Evolutionary conservation across 1,284 basidiomycete species (phyloP).

Genomic region (Hypsizygus ulmarius): DNA sequence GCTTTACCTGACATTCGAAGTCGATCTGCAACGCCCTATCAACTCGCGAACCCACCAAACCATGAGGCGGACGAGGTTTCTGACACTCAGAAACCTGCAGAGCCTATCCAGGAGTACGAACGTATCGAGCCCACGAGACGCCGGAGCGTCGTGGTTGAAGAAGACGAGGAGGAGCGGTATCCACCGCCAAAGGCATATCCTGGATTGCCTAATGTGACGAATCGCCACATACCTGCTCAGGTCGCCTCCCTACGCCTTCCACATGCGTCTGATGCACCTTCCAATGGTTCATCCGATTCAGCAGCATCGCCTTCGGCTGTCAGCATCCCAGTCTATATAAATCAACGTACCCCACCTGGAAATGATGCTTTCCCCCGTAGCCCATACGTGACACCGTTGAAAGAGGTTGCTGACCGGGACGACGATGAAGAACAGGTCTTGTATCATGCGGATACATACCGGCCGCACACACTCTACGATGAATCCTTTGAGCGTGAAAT

Average conservation of each 20-base stretch:
- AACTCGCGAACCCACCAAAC: slow-evolving; percentile 30
- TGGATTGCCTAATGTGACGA: slow-evolving; percentile 29
- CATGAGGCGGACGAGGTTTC: slow-evolving; percentile 27
- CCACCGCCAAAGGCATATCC: slow-evolving; percentile 35
- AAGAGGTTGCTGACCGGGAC: slow-evolving; percentile 53
- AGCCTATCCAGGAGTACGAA: slow-evolving; percentile 26
- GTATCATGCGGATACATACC: slow-evolving; percentile 50
- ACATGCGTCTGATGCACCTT: slow-evolving; percentile 51
- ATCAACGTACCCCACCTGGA: slow-evolving; percentile 45
- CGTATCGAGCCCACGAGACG: slow-evolving; percentile 45
- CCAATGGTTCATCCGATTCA: slow-evolving; percentile 44
- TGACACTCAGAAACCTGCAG: slow-evolving; percentile 23
- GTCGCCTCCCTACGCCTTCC: slow-evolving; percentile 35
- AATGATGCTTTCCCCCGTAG: slow-evolving; percentile 62
- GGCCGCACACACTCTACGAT: slow-evolving; percentile 42
- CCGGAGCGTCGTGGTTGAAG: slow-evolving; percentile 68
- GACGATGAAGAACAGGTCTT: slow-evolving; percentile 59
- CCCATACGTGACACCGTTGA: slow-evolving; percentile 69
- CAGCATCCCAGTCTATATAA: slow-evolving; percentile 49
- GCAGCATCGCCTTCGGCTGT: slow-evolving; percentile 34
- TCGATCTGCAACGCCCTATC: slow-evolving; percentile 41
- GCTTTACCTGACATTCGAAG: slow-evolving; percentile 35
- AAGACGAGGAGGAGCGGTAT: slow-evolving; percentile 47
- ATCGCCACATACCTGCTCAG: slow-evolving; percentile 25
- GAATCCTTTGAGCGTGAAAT: slow-evolving; percentile 61